Evolutionary conservation across 495 filamentous ascomycete species (phyloP).

Genomic region (Hypoxylon subgilvum): DNA sequence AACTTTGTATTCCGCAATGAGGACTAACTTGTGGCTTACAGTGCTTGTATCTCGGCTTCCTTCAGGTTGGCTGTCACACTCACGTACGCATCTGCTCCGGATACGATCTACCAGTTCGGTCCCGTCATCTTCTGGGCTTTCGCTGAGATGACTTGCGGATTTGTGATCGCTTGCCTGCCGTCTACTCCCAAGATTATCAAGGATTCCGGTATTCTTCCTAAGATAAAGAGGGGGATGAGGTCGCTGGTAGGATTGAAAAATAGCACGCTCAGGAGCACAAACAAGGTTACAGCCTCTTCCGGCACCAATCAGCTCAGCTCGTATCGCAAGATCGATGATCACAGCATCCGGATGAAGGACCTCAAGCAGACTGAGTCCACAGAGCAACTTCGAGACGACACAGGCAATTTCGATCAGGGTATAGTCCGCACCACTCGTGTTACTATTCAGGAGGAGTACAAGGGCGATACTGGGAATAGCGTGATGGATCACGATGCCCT

Average conservation of each 20-base stretch:
- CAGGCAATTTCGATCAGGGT: conserved; percentile 16
- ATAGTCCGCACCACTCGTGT: conserved; percentile 31
- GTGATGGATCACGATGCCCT: conserved; percentile 12
- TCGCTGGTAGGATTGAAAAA: conserved; percentile 28
- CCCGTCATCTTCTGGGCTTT: conserved; percentile 43
- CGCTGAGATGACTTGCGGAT: conserved; percentile 42
- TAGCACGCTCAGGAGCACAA: conserved; percentile 9
- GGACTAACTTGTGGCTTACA: conserved; percentile 20
- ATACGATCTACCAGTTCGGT: conserved; percentile 26
- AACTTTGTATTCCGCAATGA: not conserved
- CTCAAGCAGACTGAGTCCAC: conserved; percentile 22
- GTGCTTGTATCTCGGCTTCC: conserved; percentile 39
- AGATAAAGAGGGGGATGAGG: conserved; percentile 14
- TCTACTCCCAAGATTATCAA: conserved; percentile 40
- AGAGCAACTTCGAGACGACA: conserved; percentile 23
- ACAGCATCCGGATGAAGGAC: conserved; percentile 23
- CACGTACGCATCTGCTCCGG: conserved; percentile 21
- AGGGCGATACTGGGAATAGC: conserved; percentile 1
- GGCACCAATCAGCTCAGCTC: conserved; percentile 10
- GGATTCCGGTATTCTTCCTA: conserved; percentile 28
- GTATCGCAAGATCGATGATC: conserved; percentile 30
- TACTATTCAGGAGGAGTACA: conserved; percentile 26
- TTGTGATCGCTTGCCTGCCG: conserved; percentile 42
- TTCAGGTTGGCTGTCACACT: conserved; percentile 40
- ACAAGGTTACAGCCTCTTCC: conserved; percentile 6